Evolutionary conservation across 371 early-diverging fungal genomes (phyloP), one percentile per base, ranked within the genome.

Genomic region (Rhizomucor pusillus): DNA sequence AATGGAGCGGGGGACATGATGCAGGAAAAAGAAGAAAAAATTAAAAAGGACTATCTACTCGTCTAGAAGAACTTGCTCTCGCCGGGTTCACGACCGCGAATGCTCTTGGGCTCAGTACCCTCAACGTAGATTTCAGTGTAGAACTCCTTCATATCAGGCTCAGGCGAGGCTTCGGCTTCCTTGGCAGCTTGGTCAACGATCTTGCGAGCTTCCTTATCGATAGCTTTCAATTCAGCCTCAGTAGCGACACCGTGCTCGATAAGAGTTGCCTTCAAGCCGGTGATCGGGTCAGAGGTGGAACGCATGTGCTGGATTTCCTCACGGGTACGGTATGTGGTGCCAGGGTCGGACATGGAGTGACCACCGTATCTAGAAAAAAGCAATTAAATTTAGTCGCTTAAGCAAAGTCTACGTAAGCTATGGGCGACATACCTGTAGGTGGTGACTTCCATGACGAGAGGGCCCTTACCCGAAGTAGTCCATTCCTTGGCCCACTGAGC

Each of bases 281-380:
- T 94, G 77, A 98, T 94, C 45, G 94, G 91, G 71, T 97, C 97
- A 59, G 86, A 86, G 63, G 88, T 90, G 53, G 89, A 88, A 35
- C 97, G 88, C 96, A 97, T 96, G 71, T 94, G 87, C 79, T 95
- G 93, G 59, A 98, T 91, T 78, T 98, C 96, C 77, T 96, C 97
- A 71, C 97, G 90, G 61, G 96, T 93, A 63, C 97, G 91, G 41
- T 52, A 56, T 54, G 96, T 96, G 73, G 97, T 97, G 56, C 98
- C 98, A 37, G 98, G 98, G 77, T 98, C 98, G 55, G 97, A 96
- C 98, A 98, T 98, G 65, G 99, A 98, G 91, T 99, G 99, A 52
- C 98, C 98, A 77, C 99, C 98, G 74, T 96, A 96, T n/a, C n/a
- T n/a, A n/a, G n/a, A n/a, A n/a, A n/a, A n/a, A n/a, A n/a, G 55